Evolutionary conservation across 257 asterid genomes (phyloP).

Genomic region (Datura wrightii): DNA sequence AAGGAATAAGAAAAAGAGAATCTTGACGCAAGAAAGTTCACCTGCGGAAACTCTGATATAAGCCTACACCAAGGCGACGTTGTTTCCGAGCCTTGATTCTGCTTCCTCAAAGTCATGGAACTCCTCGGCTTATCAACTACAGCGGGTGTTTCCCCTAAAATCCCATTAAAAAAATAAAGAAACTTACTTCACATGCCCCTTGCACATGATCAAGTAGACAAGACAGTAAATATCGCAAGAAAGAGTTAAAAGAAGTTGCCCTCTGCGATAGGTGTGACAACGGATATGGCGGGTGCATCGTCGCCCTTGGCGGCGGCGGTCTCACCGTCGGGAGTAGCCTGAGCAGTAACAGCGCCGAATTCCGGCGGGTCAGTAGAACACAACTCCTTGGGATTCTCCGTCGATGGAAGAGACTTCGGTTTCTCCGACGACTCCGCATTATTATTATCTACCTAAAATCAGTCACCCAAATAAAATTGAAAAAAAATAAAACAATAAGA

Average conservation of each 20-base stretch:
- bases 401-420: slow-evolving; percentile 47
- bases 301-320: slow-evolving; percentile 27
- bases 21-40: slow-evolving; percentile 32
- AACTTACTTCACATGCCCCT: neutral
- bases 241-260: neutral
- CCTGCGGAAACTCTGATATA: slow-evolving; percentile 71
- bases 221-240: neutral
- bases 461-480: neutral
- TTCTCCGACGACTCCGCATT: slow-evolving; percentile 46
- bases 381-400: slow-evolving; percentile 71
- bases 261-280: slow-evolving; percentile 39
- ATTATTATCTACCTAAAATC: slow-evolving; percentile 53
- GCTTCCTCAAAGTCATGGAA: slow-evolving; percentile 62
- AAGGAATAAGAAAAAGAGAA: neutral
- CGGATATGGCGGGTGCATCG: slow-evolving; percentile 36
- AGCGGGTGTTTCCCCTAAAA: slow-evolving; percentile 53
- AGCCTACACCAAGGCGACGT: slow-evolving; percentile 81
- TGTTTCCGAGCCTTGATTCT: slow-evolving; percentile 54
- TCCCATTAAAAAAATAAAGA: neutral
- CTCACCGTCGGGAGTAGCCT: slow-evolving; percentile 26
- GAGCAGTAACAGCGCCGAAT: slow-evolving; percentile 35
- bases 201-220: neutral
- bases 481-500: slow-evolving; percentile 24
- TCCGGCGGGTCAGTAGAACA: slow-evolving; percentile 63
- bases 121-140: slow-evolving; percentile 61